Percentiles rank a stretch among this genome's conserved stretches.
These are phyloP conservation scores for Diaporthe ampelina DNA, from an alignment of 2,329 filamentous ascomycete species.

Conservation along the genomic window DNA sequence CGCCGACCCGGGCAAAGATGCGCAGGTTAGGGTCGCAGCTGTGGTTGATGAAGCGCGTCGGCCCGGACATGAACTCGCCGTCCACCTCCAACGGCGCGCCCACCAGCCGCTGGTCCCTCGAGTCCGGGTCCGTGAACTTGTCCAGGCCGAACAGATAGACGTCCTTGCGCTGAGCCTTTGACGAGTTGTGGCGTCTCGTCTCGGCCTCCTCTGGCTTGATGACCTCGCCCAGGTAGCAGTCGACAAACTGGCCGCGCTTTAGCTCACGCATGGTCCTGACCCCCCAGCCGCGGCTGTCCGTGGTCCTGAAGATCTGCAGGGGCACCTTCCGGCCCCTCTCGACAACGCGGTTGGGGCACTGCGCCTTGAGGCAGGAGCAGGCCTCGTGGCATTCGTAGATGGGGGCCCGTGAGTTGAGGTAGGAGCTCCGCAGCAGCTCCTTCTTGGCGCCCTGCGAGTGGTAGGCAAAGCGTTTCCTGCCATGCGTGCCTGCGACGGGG, in stretches of 20 bases:
- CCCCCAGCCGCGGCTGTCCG: conserved; percentile 79
- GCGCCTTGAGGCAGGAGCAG: conserved; percentile 71
- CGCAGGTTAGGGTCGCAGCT: conserved; percentile 84
- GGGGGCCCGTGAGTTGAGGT: conserved; percentile 68
- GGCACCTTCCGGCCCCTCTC: conserved; percentile 79
- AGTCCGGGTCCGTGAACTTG: conserved; percentile 77
- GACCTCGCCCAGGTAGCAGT: conserved; percentile 82
- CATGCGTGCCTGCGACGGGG: conserved; percentile 25
- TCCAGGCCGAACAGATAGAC: conserved; percentile 86
- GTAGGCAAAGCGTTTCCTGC: conserved; percentile 72
- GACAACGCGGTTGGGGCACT: conserved; percentile 82
- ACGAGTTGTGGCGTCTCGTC: conserved; percentile 69
- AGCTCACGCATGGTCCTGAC: conserved; percentile 76
- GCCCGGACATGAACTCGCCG: conserved; percentile 83
- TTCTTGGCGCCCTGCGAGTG: conserved; percentile 66
- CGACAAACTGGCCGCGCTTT: conserved; percentile 81
- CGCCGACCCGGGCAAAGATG: conserved; percentile 84
- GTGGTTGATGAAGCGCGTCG: conserved; percentile 87
- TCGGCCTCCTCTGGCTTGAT: conserved; percentile 76
- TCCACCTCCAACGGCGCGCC: conserved; percentile 72
- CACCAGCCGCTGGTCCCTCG: conserved; percentile 68
- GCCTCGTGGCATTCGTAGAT: conserved; percentile 86
- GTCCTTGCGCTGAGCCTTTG: conserved; percentile 74
- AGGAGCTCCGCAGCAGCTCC: conserved; percentile 65
- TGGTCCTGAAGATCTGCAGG: conserved; percentile 83